Conservation (phyloP, 352 stramenopile species). For the Globisporangium spiculum region DNA sequence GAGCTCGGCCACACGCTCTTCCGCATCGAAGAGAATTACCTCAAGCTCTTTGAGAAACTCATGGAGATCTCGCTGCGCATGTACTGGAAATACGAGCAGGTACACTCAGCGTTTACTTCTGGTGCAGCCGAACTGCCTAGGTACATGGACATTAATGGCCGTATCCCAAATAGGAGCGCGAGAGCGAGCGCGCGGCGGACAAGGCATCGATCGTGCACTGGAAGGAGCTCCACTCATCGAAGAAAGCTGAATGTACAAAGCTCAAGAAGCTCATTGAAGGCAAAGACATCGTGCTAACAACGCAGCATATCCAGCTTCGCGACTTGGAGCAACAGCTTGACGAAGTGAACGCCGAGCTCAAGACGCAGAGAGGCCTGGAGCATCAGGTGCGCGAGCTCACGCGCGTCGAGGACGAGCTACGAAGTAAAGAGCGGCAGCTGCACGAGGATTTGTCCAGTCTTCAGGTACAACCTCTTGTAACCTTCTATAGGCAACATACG, state of each 20-base stretch:
- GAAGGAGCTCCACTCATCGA: slow-evolving; percentile 49
- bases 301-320: slow-evolving; percentile 46
- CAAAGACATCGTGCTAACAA: slow-evolving; percentile 49
- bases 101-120: not conserved
- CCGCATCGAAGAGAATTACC: slow-evolving; percentile 70
- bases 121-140: too few species aligned
- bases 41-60: slow-evolving; percentile 76
- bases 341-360: slow-evolving; percentile 17
- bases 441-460: slow-evolving; percentile 32
- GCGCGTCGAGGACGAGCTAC: slow-evolving; percentile 26
- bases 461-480: slow-evolving; percentile 20
- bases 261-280: slow-evolving; percentile 52
- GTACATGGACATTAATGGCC: not conserved
- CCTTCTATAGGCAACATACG: too few species aligned
- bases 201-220: slow-evolving; percentile 41
- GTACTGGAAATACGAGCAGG: slow-evolving; percentile 70
- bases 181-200: slow-evolving; percentile 43
- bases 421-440: slow-evolving; percentile 28
- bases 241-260: slow-evolving; percentile 39
- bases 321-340: slow-evolving; percentile 40
- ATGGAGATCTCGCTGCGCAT: slow-evolving; percentile 66
- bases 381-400: slow-evolving; percentile 42
- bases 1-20: slow-evolving; percentile 63
- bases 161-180: slow-evolving; percentile 22
- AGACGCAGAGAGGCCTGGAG: slow-evolving; percentile 30